These are phyloP conservation scores for Phytopythium aichiense DNA, from an alignment of 352 stramenopile genomes.

Conservation along the genomic window DNA sequence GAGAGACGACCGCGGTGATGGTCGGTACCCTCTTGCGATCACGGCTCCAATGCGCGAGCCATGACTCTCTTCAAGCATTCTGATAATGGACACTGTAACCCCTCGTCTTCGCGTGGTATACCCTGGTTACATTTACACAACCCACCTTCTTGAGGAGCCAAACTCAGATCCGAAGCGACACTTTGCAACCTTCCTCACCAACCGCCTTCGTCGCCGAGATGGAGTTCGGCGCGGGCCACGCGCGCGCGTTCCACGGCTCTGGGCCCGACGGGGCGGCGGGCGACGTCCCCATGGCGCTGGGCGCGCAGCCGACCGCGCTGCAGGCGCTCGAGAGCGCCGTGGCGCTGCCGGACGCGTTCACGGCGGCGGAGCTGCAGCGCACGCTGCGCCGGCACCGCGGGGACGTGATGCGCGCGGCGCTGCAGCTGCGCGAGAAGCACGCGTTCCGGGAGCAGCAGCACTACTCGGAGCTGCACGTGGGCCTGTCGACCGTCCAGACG, in stretches of 20 bases:
- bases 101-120: too few relatives aligned
- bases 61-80: too few relatives aligned
- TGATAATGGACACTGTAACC: too few relatives aligned
- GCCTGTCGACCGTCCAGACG: conserved; percentile 45
- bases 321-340: conserved; percentile 66
- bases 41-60: neutral
- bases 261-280: conserved; percentile 18
- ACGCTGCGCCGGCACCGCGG: conserved; percentile 56
- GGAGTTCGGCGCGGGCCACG: conserved; percentile 22
- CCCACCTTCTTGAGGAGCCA: too few relatives aligned
- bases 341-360: conserved; percentile 57
- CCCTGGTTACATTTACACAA: too few relatives aligned
- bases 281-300: conserved; percentile 25
- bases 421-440: conserved; percentile 72
- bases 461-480: conserved; percentile 64
- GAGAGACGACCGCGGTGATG: conserved; percentile 10
- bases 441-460: conserved; percentile 35
- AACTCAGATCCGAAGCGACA: too few relatives aligned
- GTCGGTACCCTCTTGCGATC: conserved; percentile 16
- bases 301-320: conserved; percentile 37
- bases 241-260: conserved; percentile 9
- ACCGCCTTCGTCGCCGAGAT: neutral
- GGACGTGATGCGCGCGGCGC: conserved; percentile 65
- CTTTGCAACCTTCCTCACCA: too few relatives aligned
- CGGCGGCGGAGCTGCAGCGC: conserved; percentile 42